Evolutionary conservation across 2,329 filamentous ascomycete genomes (phyloP).

Genomic region (Fusarium mangiferae): DNA sequence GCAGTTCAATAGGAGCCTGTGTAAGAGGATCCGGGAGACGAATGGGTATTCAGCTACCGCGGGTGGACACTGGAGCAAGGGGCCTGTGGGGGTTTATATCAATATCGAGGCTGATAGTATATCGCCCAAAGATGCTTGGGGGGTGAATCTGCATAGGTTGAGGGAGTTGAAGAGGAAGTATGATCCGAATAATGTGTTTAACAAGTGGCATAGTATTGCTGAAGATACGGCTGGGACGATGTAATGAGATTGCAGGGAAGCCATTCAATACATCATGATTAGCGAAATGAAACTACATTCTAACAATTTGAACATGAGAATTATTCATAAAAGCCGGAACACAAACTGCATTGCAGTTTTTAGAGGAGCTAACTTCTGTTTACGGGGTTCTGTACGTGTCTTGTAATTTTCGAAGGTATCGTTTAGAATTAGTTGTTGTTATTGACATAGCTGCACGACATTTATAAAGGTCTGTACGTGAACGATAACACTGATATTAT

Average conservation of each 20-base stretch:
- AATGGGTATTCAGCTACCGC: constrained; percentile 37
- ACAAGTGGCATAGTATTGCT: constrained; percentile 45
- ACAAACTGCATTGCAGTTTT: not conserved
- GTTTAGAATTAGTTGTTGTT: not conserved
- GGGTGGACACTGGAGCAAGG: constrained; percentile 29
- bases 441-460: not conserved
- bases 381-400: no score
- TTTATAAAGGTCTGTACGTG: fast-evolving
- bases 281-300: no score
- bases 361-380: no score
- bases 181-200: constrained; percentile 50
- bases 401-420: not conserved
- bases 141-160: constrained; percentile 44
- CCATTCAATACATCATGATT: no score
- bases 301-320: no score
- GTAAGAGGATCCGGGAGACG: constrained; percentile 36
- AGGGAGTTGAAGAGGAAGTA: constrained; percentile 48
- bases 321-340: fast-evolving
- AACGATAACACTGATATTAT: fast-evolving
- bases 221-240: not conserved
- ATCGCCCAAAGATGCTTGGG: constrained; percentile 46
- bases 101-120: constrained; percentile 45
- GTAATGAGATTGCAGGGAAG: not conserved
- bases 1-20: constrained; percentile 51
- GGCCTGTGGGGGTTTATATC: constrained; percentile 44